Percentiles rank a stretch among this genome's conserved stretches.
Evolutionary conservation across 768 basidiomycete genomes (phyloP).

Genomic region (Xerocomellus amylosporus): DNA sequence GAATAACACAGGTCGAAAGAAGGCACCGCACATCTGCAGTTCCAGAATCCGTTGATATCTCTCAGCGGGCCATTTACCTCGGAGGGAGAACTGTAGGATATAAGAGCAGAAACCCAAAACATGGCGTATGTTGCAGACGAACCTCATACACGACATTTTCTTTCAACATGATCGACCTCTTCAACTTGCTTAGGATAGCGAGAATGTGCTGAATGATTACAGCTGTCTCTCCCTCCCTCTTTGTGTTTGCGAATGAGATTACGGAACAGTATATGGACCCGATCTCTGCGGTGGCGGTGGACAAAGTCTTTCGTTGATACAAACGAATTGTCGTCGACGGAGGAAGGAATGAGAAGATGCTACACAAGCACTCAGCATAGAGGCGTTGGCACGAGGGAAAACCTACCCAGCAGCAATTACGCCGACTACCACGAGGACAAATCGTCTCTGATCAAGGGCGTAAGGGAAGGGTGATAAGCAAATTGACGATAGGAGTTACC

Average conservation of each 20-base stretch:
- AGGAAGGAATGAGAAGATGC: constrained; percentile 69
- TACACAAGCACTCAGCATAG: constrained; percentile 23
- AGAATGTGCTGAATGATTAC: constrained; percentile 64
- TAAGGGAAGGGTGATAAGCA: background rate
- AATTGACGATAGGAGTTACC: constrained; percentile 37
- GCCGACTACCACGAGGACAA: constrained; percentile 66
- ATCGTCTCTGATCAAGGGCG: constrained; percentile 47
- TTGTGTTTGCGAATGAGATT: constrained; percentile 65
- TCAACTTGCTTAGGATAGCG: constrained; percentile 72
- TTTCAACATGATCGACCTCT: constrained; percentile 53
- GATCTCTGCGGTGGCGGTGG: constrained; percentile 64
- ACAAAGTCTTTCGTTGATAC: constrained; percentile 68
- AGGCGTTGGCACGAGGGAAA: background rate
- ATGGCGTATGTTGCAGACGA: constrained; percentile 2
- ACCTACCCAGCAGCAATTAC: constrained; percentile 78
- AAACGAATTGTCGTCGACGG: constrained; percentile 69
- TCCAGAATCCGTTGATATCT: constrained; percentile 70
- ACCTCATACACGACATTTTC: constrained; percentile 72
- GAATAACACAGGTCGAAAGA: background rate
- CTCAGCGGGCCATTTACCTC: constrained; percentile 77
- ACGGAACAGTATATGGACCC: constrained; percentile 76
- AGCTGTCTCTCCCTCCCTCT: constrained; percentile 46
- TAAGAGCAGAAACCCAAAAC: background rate
- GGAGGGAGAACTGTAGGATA: constrained; percentile 60
- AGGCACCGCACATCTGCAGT: constrained; percentile 55